These are phyloP conservation scores for Boletus bicolor DNA, from an alignment of 768 basidiomycete species.

Conservation along the genomic window DNA sequence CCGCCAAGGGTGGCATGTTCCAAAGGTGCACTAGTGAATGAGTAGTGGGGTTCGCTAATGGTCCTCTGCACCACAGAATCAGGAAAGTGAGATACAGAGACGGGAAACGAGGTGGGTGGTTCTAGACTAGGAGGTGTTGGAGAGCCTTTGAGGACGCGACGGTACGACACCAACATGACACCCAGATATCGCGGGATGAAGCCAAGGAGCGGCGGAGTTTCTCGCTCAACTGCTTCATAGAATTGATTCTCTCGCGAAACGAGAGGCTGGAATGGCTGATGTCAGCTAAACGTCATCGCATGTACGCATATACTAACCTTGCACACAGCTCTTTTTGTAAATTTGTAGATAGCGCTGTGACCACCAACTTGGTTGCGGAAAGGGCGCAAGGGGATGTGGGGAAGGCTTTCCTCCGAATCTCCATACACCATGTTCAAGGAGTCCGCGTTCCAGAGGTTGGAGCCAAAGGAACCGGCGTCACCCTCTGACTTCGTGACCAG, in stretches of 20 bases:
- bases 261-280: constrained; percentile 62
- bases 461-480: constrained; percentile 4
- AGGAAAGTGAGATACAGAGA: constrained; percentile 20
- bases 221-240: constrained; percentile 94
- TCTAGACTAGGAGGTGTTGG: constrained; percentile 22
- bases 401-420: constrained; percentile 57
- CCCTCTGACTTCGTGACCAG: constrained; percentile 17
- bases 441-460: constrained; percentile 29
- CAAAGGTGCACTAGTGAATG: constrained; percentile 1
- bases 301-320: constrained; percentile 61
- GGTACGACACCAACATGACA: constrained; percentile 97
- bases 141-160: constrained; percentile 59
- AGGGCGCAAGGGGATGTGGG: constrained; percentile 89
- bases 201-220: constrained; percentile 85
- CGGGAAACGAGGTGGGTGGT: constrained; percentile 11
- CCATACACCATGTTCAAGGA: constrained; percentile 42
- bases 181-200: constrained; percentile 99
- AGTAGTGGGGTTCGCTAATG: constrained; percentile 24
- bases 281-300: constrained; percentile 4
- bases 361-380: constrained; percentile 99
- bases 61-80: constrained; percentile 29
- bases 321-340: constrained; percentile 96
- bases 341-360: constrained; percentile 96
- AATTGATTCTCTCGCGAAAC: constrained; percentile 97
- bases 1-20: neutral